Conservation (phyloP, 768 basidiomycete species). For the Boletellus ananas region DNA sequence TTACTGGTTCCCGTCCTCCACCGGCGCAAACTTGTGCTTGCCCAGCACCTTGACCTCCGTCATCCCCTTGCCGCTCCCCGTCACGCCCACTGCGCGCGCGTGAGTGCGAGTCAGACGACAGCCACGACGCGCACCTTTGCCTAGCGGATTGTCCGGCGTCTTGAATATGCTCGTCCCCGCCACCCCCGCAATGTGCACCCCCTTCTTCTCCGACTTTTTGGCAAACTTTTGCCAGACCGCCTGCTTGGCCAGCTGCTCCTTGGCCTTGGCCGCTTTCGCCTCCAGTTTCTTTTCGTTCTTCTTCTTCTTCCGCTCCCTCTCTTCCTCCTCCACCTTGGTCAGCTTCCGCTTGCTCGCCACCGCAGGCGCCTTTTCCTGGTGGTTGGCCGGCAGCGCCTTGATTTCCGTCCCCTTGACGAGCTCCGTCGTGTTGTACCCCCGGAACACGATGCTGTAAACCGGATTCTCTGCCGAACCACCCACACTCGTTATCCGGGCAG, state of each 20-base stretch:
- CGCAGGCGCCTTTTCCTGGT: constrained; percentile 39
- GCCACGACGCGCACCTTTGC: constrained; percentile 58
- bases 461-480: constrained; percentile 79
- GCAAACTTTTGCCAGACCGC: constrained; percentile 92
- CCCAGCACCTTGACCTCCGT: constrained; percentile 62
- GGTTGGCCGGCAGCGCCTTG: constrained; percentile 62
- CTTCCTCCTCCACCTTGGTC: constrained; percentile 78
- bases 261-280: constrained; percentile 76
- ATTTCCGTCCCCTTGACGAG: constrained; percentile 69
- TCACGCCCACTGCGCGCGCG: constrained; percentile 69
- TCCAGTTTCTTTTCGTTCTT: constrained; percentile 94
- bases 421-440: constrained; percentile 89
- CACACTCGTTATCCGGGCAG: constrained; percentile 81
- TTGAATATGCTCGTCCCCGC: constrained; percentile 91
- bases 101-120: too few species aligned
- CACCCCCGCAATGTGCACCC: constrained; percentile 84
- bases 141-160: constrained; percentile 88
- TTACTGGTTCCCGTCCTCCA: constrained; percentile 41
- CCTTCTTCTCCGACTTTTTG: constrained; percentile 92
- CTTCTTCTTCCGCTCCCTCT: constrained; percentile 87
- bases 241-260: constrained; percentile 82
- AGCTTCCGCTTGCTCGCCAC: constrained; percentile 71
- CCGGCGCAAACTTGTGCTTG: constrained; percentile 71
- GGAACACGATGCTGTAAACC: constrained; percentile 87
- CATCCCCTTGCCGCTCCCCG: constrained; percentile 87